Base-by-base conservation (phyloP, 805 yeast species). In the Brettanomyces naardenensis region DNA sequence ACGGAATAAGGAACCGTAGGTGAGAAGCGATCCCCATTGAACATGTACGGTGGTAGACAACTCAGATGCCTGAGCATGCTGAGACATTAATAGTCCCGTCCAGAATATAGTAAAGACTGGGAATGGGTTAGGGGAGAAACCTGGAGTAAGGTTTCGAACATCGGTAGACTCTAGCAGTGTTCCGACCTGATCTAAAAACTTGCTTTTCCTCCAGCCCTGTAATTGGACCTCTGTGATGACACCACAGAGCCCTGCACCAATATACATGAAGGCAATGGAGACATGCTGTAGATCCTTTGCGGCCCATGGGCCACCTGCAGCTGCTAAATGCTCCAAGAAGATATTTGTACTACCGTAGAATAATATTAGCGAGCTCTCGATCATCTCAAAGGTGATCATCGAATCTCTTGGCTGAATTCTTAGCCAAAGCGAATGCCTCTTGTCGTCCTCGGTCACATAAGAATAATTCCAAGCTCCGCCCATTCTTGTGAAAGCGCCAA, bases 21-120 rank as follows among this genome's bases (percentile, higher is more conserved):
- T 72, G 41, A 92, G 68, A 52, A 92, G 61, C 41, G 72, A 69
- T 6, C 98, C 98, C 98, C 98, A 92, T 61, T 88, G 97, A 38
- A 73, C 64, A 58, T 92, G 98, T 44, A 92, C 74, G 14, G 61
- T 66, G 3, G 97, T 87, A 3, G 96, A 79, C 23, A 82, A 69
- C 38, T 57, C 66, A 1, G 92, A 80, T 5, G 89, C 83, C 61
- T 92, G 98, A 28, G 77, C 78, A 61, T 92, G 98, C 59, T 82
- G 86, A 2, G 97, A 88, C 98, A 92, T 92, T 44, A 92, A 68
- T 11, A 81, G 71, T 21, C 98, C 98, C 1, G 97, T 92, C 95
- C 96, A 92, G 63, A 85, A 92, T 25, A 92, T 84, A 2, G 94
- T 87, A 46, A 92, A 74, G 1, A 85, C 78, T 3, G 97, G 97